Evolutionary conservation across 192 early-diverging fungal species (phyloP), one percentile per base, ranked within the genome.

Genomic region (Phycomyces nitens): DNA sequence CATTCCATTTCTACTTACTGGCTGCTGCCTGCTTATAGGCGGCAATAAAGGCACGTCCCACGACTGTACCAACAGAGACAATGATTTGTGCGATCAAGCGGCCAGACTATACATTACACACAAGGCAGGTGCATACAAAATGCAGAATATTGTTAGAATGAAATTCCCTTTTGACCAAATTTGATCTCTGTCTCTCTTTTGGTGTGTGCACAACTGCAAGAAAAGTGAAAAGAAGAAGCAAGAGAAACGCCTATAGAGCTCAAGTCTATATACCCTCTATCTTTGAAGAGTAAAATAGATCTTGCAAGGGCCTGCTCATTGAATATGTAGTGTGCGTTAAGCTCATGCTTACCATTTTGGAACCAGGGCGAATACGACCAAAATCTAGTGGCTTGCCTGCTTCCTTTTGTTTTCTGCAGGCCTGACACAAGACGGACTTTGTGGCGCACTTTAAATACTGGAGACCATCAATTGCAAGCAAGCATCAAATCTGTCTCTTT

Each of bases 1-100:
- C 5, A 16, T 22, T 24, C 29, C 14, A 14, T 9, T 5, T 27
- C 24, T 55, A 11, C 88, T 59, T 86, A 95, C 91, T 90, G 49
- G 86, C 87, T 62, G 90, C 83, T 15, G 92, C 94, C 65, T 94
- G 88, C 56, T 88, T 89, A 75, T 94, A 98, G 23, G 96, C 96
- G 56, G 93, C 96, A 58, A 92, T 84, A 72, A 95, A 94, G 43
- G 96, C 96, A 69, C 89, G 85, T 27, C 91, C 92, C 42, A 95
- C 76, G 73, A 98, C 90, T 63, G 88, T 87, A 7, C 87, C 77
- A 51, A 92, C 91, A 53, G 83, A 83, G n/a, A 88, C 67, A 39
- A 93, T 62, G 69, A 93, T 82, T 75, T 93, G 89, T 53, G 86
- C 84, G 70, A 93, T 81, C 23, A 90, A 72, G 68, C 82, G 80